A percentile compares a stretch with the other conserved stretches of the same genome.
Evolutionary conservation across 2,329 filamentous ascomycete species (phyloP).

Genomic region (Aspergillus neoniger): DNA sequence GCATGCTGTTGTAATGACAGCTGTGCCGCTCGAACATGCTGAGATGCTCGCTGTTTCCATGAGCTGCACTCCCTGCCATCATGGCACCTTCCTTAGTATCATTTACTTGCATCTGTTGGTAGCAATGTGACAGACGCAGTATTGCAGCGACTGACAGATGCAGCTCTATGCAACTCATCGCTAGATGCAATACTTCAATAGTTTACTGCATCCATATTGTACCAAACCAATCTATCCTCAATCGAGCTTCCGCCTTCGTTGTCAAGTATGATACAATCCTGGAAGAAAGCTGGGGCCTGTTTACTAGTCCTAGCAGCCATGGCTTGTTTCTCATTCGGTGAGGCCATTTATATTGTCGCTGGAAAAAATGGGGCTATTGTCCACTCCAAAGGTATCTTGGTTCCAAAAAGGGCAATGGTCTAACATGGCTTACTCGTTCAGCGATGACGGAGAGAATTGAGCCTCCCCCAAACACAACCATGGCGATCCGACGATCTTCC

Average conservation of each 20-base stretch:
- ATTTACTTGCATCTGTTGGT: not conserved
- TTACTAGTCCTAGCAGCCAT: not conserved
- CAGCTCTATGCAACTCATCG: not conserved
- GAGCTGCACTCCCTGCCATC: not conserved
- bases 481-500: not conserved
- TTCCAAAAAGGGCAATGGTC: not conserved
- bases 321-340: not conserved
- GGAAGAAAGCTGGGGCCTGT: not conserved
- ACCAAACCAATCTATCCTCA: not conserved
- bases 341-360: not conserved
- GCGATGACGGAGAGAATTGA: not conserved
- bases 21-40: not conserved
- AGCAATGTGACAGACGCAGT: not conserved
- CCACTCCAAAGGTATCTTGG: not conserved
- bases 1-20: no score
- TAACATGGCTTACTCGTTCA: not conserved
- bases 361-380: not conserved
- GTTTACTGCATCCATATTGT: not conserved
- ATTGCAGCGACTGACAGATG: not conserved
- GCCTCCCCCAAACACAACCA: conserved; percentile 10
- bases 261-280: not conserved
- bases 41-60: not conserved
- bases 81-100: not conserved
- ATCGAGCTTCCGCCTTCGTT: not conserved
- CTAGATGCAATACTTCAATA: not conserved